phyloP scores from a whole-genome alignment of 163 green algal genomes.

The Scenedesmus sp. region DNA sequence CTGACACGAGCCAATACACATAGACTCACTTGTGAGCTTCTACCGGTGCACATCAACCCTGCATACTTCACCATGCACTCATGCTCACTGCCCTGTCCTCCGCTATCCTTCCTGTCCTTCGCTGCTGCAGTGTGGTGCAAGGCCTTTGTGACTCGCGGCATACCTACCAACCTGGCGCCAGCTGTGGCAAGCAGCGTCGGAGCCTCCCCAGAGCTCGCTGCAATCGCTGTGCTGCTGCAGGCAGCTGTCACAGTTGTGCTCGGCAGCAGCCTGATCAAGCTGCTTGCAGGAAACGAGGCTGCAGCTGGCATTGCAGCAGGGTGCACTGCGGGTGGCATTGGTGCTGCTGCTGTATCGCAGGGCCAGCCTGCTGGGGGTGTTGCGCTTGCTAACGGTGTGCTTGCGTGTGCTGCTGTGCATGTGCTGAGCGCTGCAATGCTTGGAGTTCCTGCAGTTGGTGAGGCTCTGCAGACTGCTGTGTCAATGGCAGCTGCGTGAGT shows the following conservation, averaged over 20 bases:
- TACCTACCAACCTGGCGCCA: neutral
- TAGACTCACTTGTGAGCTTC: neutral
- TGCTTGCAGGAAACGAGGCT: neutral
- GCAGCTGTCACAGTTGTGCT: constrained; percentile 10
- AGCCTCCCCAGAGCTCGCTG: neutral
- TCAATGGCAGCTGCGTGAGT: neutral
- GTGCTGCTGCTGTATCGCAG: neutral
- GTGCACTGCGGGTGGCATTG: constrained; percentile 14
- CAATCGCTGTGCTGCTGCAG: constrained; percentile 22
- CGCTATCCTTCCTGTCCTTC: neutral
- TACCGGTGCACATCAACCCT: neutral
- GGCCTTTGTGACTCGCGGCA: neutral
- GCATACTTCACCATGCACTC: neutral
- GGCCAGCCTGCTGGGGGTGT: neutral
- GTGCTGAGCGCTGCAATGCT: neutral
- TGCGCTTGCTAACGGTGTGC: constrained; percentile 4
- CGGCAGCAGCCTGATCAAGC: neutral
- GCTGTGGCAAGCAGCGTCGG: neutral
- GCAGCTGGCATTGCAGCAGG: neutral
- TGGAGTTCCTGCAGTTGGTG: neutral
- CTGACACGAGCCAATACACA: neutral
- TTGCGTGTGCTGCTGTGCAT: neutral
- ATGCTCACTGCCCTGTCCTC: neutral
- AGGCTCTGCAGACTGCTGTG: neutral
- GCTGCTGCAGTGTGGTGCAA: constrained; percentile 16